Base-by-base conservation (phyloP, 768 basidiomycete species). In the Lentinula detonsa region DNA sequence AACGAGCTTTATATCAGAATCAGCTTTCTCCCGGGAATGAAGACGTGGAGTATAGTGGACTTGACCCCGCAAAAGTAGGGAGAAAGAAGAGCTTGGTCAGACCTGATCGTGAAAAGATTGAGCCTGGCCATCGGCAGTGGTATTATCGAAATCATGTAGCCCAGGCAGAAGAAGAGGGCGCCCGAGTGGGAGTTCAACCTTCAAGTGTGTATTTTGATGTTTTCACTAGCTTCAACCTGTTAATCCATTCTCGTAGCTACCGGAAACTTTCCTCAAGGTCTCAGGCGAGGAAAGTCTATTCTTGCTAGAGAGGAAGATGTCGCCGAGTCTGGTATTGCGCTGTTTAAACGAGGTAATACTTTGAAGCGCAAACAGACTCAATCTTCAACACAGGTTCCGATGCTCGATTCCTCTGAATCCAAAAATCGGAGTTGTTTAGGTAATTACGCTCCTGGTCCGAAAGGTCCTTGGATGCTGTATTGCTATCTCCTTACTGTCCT, bases 51-150 rank as follows among this genome's bases (percentile, higher is more conserved):
- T 62, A n/a, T 54, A 53, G 59, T 37, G 55, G 57, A 21, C 9
- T 54, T 43, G 84, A 85, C 65, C 77, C 80, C 2, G 73, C 77
- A 15, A 77, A 79, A 61, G 82, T 92, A 6, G 75, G 79, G 61
- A 77, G 97, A 70, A 98, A 97, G 81, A 95, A 95, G 81, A 91
- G 88, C 70, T 81, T 99, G 16, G 91, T 98, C 57, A 79, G 82
- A 60, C 96, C 96, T 4, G 96, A 99, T 73, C 80, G 96, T 61
- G 95, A 97, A 78, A 93, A 95, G 80, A 92, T 98, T 66, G 95
- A 98, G 68, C 94, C 95, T 9, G 86, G 86, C 45, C 94, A 98
- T 78, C 84, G 94, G 54, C 87, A 95, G 68, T 98, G 89, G 88
- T 90, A 98, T 74, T 98, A 98, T 75, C 86, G 92, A 58, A 85